Evolutionary conservation across 164 flowering plant species (phyloP).

Genomic region (Aristolochia contorta): DNA sequence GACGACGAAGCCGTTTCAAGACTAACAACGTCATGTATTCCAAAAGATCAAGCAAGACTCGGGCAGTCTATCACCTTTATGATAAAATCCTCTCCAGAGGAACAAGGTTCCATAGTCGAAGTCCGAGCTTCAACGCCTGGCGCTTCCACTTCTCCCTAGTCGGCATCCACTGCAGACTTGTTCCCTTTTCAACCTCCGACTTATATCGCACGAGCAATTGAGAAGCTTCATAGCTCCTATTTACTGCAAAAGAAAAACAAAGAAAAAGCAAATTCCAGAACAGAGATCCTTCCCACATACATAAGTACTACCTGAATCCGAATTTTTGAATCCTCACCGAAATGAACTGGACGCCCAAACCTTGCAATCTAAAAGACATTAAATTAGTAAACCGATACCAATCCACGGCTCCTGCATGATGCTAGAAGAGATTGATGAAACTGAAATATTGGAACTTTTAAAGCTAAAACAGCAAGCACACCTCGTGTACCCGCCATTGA

Average conservation of each 20-base stretch:
- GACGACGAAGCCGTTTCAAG: background rate
- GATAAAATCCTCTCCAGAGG: conserved; percentile 49
- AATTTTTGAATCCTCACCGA: conserved; percentile 8
- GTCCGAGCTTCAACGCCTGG: conserved; percentile 10
- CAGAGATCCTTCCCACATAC: conserved; percentile 15
- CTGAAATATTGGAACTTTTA: too few species aligned
- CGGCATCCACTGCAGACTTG: conserved; percentile 10
- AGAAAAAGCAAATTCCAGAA: conserved; percentile 15
- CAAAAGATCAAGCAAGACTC: background rate
- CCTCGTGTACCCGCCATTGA: too few species aligned
- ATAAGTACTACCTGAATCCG: conserved; percentile 9
- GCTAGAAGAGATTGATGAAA: too few species aligned
- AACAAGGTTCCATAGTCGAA: conserved; percentile 36
- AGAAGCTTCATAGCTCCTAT: conserved; percentile 8
- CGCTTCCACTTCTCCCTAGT: conserved; percentile 29
- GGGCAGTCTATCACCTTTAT: conserved; percentile 33
- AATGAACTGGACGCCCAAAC: background rate
- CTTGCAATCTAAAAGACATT: conserved; percentile 2
- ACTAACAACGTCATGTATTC: background rate
- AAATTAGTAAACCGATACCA: too few species aligned
- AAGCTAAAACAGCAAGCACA: too few species aligned
- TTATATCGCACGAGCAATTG: conserved; percentile 14
- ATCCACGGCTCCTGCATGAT: too few species aligned
- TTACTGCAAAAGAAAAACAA: conserved; percentile 26
- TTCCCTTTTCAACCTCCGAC: conserved; percentile 15